Evolutionary conservation across 78 protist species (phyloP).

Genomic region (Chrysochromulina parva): DNA sequence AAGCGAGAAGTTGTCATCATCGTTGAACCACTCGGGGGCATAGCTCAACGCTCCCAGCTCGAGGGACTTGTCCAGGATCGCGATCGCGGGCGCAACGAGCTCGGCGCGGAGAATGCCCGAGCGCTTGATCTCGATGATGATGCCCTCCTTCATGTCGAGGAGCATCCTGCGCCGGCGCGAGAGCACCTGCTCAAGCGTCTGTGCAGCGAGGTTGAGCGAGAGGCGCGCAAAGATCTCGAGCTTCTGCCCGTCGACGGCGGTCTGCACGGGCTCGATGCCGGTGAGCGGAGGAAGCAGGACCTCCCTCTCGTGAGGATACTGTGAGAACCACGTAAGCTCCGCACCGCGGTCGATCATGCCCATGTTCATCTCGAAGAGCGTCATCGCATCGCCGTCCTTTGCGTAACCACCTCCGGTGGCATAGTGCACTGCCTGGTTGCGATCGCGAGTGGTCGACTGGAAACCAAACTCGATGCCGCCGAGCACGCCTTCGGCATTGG

Average conservation of each 20-base stretch:
- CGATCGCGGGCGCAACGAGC: no score
- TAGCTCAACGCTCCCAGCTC: no score
- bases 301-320: constrained; percentile 29
- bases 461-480: constrained; percentile 30
- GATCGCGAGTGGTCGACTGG: constrained; percentile 7
- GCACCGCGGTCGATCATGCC: constrained; percentile 46
- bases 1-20: no score
- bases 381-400: background rate
- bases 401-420: no score
- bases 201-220: background rate
- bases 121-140: no score
- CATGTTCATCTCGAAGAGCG: constrained; percentile 7
- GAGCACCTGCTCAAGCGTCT: background rate
- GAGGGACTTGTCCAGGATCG: no score
- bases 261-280: constrained; percentile 17
- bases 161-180: no score
- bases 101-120: no score
- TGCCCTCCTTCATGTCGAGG: background rate
- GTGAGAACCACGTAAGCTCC: constrained; percentile 28
- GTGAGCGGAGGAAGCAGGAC: constrained; percentile 31
- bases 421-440: background rate
- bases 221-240: background rate
- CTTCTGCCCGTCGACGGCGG: background rate
- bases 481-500: background rate
- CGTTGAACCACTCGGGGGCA: no score